Percentiles rank a stretch among this genome's conserved stretches.
Conservation (phyloP, 768 basidiomycete species). For the Candolleomyces aberdarensis region DNA sequence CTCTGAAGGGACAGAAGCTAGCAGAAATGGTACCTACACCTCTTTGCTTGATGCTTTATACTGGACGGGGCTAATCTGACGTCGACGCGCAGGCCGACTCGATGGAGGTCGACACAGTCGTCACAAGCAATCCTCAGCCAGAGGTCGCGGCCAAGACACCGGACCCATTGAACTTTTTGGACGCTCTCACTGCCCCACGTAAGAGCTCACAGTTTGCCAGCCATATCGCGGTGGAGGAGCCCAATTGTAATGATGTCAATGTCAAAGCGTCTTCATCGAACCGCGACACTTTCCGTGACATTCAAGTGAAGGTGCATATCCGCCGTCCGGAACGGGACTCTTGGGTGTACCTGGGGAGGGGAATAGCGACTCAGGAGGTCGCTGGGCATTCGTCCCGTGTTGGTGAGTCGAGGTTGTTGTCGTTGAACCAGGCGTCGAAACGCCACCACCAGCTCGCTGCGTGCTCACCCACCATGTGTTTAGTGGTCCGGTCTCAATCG, state of each 20-base stretch:
- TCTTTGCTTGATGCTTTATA: no score
- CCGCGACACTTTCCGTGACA: slow-evolving; percentile 67
- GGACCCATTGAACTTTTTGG: neutral
- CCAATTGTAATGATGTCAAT: neutral
- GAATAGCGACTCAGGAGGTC: slow-evolving; percentile 71
- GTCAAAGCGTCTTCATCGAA: slow-evolving; percentile 16
- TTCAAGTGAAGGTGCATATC: slow-evolving; percentile 84
- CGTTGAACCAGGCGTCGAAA: neutral
- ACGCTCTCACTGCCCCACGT: neutral
- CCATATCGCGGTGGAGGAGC: neutral
- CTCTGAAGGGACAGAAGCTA: no score
- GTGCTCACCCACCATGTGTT: slow-evolving; percentile 1
- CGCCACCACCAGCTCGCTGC: neutral
- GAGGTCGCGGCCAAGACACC: neutral
- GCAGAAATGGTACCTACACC: no score
- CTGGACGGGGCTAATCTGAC: neutral
- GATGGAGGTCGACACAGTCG: slow-evolving; percentile 10
- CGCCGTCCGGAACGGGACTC: slow-evolving; percentile 74
- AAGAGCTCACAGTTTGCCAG: neutral
- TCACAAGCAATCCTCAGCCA: neutral
- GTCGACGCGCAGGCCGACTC: slow-evolving; percentile 7
- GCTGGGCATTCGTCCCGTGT: slow-evolving; percentile 76
- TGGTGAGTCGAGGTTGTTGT: slow-evolving; percentile 43
- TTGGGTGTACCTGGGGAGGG: slow-evolving; percentile 81
- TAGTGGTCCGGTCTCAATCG: slow-evolving; percentile 63